These are phyloP conservation scores for Pythium oligandrum DNA, from an alignment of 352 stramenopile genomes.

Conservation along the genomic window DNA sequence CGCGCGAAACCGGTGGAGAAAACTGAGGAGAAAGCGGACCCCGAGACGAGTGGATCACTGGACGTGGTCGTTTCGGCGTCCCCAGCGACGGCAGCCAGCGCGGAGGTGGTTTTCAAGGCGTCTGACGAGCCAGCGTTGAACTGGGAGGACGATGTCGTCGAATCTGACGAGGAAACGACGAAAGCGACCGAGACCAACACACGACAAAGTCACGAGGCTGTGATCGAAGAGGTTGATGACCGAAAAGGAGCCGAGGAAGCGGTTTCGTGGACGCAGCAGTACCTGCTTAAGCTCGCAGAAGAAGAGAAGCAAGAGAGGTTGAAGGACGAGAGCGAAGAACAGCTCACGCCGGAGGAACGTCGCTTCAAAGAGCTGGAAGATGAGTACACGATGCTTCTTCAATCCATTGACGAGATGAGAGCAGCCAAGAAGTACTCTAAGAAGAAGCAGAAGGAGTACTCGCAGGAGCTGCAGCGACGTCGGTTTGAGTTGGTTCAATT, in stretches of 20 bases:
- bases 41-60: conserved; percentile 22
- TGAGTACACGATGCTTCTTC: conserved; percentile 34
- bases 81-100: not conserved
- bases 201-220: not conserved
- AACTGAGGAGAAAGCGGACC: not conserved
- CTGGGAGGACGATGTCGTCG: conserved; percentile 22
- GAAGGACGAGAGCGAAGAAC: conserved; percentile 24
- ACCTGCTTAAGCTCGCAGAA: conserved; percentile 51
- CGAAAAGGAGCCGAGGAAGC: conserved; percentile 13
- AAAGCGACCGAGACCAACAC: not conserved
- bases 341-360: conserved; percentile 31
- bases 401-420: conserved; percentile 22
- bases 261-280: conserved; percentile 73
- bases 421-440: conserved; percentile 47
- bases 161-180: conserved; percentile 1
- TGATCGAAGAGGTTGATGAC: conserved; percentile 7
- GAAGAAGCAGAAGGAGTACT: conserved; percentile 45
- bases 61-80: conserved; percentile 18
- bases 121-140: conserved; percentile 8
- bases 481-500: conserved; percentile 17
- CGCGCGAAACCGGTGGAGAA: conserved; percentile 22
- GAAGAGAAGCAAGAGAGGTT: conserved; percentile 36
- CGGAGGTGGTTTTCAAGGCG: not conserved
- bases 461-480: conserved; percentile 19
- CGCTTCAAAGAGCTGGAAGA: conserved; percentile 42